Evolutionary conservation across 2,329 filamentous ascomycete species (phyloP).

Genomic region (Raffaelea albimanens): DNA sequence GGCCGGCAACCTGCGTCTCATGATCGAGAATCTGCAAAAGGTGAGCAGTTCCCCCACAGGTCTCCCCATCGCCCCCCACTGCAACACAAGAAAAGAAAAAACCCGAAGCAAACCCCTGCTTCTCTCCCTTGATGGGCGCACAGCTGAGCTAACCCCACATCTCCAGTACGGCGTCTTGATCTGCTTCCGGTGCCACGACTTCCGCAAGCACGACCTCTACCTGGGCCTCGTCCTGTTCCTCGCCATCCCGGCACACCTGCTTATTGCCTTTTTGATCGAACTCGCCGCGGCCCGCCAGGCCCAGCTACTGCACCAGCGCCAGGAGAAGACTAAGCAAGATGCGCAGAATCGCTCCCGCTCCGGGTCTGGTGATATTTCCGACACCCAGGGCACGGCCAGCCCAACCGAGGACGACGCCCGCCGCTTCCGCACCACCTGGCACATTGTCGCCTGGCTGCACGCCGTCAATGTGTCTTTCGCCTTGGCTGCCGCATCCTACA

Average conservation of each 20-base stretch:
- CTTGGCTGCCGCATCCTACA: conserved; percentile 68
- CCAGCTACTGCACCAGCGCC: conserved; percentile 51
- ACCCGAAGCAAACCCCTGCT: too few relatives aligned
- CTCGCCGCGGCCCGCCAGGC: conserved; percentile 72
- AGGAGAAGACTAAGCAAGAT: neutral
- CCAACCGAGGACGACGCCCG: conserved; percentile 52
- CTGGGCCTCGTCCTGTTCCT: conserved; percentile 73
- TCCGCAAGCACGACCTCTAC: conserved; percentile 65
- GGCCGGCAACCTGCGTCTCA: conserved; percentile 83
- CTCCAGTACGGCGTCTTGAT: conserved; percentile 84
- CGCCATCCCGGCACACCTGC: conserved; percentile 81
- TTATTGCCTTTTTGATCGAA: conserved; percentile 86
- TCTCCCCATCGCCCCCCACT: too few relatives aligned
- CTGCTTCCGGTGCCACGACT: conserved; percentile 83
- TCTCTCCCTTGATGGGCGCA: conserved; percentile 2
- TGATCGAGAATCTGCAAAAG: conserved; percentile 97
- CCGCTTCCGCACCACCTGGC: conserved; percentile 69
- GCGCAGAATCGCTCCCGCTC: neutral
- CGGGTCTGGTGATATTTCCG: neutral
- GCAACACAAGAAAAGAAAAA: too few relatives aligned
- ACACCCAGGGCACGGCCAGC: conserved; percentile 36
- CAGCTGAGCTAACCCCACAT: conserved; percentile 9
- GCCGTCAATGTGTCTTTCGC: conserved; percentile 75
- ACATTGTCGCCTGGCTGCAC: conserved; percentile 69
- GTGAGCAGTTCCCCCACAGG: conserved; percentile 28